A percentile compares a stretch with the other conserved stretches of the same genome.
Conservation (phyloP, 768 basidiomycete genomes). For the Filobasidium floriforme region DNA sequence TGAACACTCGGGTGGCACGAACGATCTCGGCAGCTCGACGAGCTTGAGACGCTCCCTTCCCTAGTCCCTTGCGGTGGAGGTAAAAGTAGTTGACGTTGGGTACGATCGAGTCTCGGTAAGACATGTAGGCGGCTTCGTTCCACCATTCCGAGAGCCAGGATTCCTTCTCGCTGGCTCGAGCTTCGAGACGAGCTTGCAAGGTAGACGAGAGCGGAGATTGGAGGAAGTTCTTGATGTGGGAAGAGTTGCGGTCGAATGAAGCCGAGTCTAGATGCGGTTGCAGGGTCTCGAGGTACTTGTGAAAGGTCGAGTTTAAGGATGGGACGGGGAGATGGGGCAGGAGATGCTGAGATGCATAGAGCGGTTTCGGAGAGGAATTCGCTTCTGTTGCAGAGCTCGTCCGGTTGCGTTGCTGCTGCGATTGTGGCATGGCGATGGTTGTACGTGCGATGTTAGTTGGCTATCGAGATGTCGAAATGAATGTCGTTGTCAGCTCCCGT, state of each 20-base stretch:
- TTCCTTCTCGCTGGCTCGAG: conserved; percentile 57
- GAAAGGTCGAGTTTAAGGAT: conserved; percentile 66
- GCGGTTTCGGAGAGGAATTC: conserved; percentile 45
- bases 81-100: conserved; percentile 94
- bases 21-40: conserved; percentile 72
- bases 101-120: conserved; percentile 82
- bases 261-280: conserved; percentile 64
- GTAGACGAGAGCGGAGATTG: conserved; percentile 59
- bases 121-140: conserved; percentile 85
- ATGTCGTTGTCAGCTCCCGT: background rate
- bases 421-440: background rate
- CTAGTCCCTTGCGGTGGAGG: conserved; percentile 65
- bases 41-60: conserved; percentile 49
- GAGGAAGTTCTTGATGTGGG: conserved; percentile 61
- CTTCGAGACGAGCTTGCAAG: conserved; percentile 70
- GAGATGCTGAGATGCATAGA: conserved; percentile 59
- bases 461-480: background rate
- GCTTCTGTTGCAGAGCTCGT: background rate
- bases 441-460: background rate
- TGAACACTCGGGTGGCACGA: conserved; percentile 77
- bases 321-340: conserved; percentile 78
- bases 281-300: conserved; percentile 82
- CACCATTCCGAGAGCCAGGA: conserved; percentile 99
- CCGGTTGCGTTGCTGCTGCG: background rate
- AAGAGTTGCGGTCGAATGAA: conserved; percentile 57